Base-by-base conservation (phyloP, 2,329 filamentous ascomycete species). In the Phaeosphaeriaceae sp. region DNA sequence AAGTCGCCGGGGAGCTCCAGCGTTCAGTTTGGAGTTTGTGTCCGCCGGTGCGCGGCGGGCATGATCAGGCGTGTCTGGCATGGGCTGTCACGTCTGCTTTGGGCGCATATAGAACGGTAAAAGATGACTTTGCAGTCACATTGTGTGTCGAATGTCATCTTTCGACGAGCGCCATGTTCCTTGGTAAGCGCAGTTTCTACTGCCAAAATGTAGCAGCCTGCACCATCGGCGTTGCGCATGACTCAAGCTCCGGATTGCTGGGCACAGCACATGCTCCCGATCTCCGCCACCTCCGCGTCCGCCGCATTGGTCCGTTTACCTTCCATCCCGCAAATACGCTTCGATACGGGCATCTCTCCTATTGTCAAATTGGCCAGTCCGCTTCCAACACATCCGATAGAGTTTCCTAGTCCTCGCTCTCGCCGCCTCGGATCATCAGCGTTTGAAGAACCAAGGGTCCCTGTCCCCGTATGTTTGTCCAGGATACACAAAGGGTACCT, bases 401-500 rank as follows among this genome's bases (percentile, higher is more conserved):
- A 52, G 24, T 30, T 23, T 21, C 35, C 22, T 23, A 40, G 35
- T 40, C 35, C 30, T 40, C 35, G 35, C 35, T 40, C 17, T 6
- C 17, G 13, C 35, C 35, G 35, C 35, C 15, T 32, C 42, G 28
- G 32, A 15, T 58, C 52, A 67, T 44, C 54, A 48, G 44, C 56
- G 69, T 65, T 58, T 67, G 63, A 78, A 79, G 58, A 79, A 81
- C 82, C 82, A 84, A 7, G 82, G 82, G 62, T 76, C 69, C 54
- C 69, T 77, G 1, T 63, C 78, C 15, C 71, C 78, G 69, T 88
- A 88, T 55, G 66, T 69, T 53, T 80, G 77, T 17, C 84, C 86
- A 13, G 90, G 90, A 61, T 83, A 77, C 68, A 82, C 72, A 81
- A 92, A 90, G 0, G 90, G 90, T 21, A 91, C 81, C 35, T 89